Percentiles rank a stretch among this genome's conserved stretches.
Conservation (phyloP, 2,329 filamentous ascomycete species). For the Penicillium sp. region DNA sequence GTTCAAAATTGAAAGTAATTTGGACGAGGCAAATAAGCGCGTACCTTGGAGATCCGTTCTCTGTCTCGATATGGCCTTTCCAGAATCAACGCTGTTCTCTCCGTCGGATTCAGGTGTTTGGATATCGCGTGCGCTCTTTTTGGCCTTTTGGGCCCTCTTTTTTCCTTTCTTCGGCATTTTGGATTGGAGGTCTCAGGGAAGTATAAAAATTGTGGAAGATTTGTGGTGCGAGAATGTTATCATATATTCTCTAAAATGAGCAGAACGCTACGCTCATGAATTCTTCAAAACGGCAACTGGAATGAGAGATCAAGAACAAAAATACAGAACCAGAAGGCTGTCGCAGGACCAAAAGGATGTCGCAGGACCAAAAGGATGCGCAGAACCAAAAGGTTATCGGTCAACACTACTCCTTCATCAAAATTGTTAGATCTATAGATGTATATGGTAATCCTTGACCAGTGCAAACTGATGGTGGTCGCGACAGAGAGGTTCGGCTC, state of each 20-base stretch:
- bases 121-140: not conserved
- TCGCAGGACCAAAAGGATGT: not conserved
- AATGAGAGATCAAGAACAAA: not conserved
- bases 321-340: not conserved
- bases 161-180: not conserved
- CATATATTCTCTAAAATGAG: not conserved
- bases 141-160: not conserved
- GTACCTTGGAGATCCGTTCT: not conserved
- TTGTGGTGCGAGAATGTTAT: not conserved
- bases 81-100: not conserved
- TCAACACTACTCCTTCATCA: not conserved
- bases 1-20: not conserved
- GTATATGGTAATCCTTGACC: not conserved
- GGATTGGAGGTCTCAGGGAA: not conserved
- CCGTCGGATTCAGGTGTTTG: not conserved
- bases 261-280: not conserved
- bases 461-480: not conserved
- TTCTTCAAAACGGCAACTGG: not conserved
- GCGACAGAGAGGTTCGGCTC: not conserved
- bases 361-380: not conserved
- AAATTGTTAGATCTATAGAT: not conserved
- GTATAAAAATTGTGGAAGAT: not conserved
- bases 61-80: not conserved
- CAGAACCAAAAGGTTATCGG: not conserved
- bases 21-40: not conserved